Evolutionary conservation across 805 yeast genomes (phyloP).

Genomic region (Komagataella ulmi): DNA sequence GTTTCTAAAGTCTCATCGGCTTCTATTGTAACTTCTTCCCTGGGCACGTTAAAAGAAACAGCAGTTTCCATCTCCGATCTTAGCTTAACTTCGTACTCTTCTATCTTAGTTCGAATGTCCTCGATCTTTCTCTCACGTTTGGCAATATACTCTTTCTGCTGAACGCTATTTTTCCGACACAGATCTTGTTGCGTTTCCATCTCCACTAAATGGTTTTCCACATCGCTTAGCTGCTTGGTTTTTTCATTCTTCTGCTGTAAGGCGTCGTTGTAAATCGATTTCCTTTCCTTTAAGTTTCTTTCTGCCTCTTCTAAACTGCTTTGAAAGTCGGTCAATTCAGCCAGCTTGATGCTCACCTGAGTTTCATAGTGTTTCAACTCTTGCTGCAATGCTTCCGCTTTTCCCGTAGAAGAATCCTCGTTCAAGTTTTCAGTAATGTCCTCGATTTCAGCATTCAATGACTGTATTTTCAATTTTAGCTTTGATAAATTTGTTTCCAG

Average conservation of each 20-base stretch:
- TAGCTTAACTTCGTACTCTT: constrained; percentile 16
- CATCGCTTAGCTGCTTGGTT: constrained; percentile 3
- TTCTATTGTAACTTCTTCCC: constrained; percentile 28
- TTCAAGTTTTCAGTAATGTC: constrained; percentile 24
- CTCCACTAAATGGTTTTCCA: neutral
- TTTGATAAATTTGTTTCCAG: constrained; percentile 2
- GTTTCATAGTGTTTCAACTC: neutral
- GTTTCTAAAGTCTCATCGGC: constrained; percentile 30
- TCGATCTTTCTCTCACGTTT: constrained; percentile 4
- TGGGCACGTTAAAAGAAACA: constrained; percentile 15
- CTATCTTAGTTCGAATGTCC: constrained; percentile 3
- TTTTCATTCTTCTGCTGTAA: neutral
- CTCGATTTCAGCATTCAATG: constrained; percentile 13
- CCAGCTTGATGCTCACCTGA: neutral
- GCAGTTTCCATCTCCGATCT: constrained; percentile 15
- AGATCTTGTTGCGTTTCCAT: neutral
- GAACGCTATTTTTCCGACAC: neutral
- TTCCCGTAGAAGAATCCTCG: constrained; percentile 31
- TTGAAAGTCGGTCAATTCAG: neutral
- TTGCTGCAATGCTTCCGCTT: constrained; percentile 14
- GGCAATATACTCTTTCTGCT: constrained; percentile 5
- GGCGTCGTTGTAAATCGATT: neutral
- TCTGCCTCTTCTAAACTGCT: neutral
- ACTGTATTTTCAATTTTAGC: constrained; percentile 6
- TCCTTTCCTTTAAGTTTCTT: neutral